Base-by-base conservation (phyloP, 805 yeast genomes). In the Pichia exigua region DNA sequence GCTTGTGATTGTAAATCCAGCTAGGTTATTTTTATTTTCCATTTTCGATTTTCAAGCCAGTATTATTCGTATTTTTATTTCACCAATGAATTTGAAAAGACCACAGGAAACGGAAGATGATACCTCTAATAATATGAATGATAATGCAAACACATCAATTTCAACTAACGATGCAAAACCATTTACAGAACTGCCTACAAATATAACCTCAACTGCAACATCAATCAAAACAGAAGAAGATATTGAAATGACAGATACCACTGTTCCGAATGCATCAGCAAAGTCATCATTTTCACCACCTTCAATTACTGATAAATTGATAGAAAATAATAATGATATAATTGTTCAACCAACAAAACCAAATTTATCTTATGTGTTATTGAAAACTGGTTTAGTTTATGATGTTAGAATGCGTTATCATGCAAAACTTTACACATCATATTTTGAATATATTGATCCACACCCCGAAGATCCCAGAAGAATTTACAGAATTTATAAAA, bases 391-490 rank as follows among this genome's bases (percentile, higher is more conserved):
- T 0, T 71, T 94, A 9, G 92, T 95, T 53, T 94, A 94, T 68
- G 99, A 94, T 66, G 97, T 90, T 21, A 76, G 98, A 56, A 94
- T 94, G 98, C 77, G 99, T 55, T 94, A 92, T 67, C 99, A 94
- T 66, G 96, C 97, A 41, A 88, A 90, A 64, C 84, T 94, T 49
- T 91, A 87, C 70, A 88, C 96, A 3, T 85, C 94, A 2, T 88
- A 92, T 59, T 87, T 81, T 61, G 97, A 92, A 66, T 92, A 92
- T 68, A 88, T 92, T 48, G 99, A 94, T 64, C 99, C 98, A 2
- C 99, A 94, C 65, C 99, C 99, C 5, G 99, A 94, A 66, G 99
- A 94, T 64, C 99, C 99, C 12, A 77, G 99, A 56, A 81, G 99
- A 59, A 91, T 92, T 39, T 94, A 91, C 69, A 77, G 98, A 51